Evolutionary conservation across 352 stramenopile genomes (phyloP).

Genomic region (Globisporangium camurandrum): DNA sequence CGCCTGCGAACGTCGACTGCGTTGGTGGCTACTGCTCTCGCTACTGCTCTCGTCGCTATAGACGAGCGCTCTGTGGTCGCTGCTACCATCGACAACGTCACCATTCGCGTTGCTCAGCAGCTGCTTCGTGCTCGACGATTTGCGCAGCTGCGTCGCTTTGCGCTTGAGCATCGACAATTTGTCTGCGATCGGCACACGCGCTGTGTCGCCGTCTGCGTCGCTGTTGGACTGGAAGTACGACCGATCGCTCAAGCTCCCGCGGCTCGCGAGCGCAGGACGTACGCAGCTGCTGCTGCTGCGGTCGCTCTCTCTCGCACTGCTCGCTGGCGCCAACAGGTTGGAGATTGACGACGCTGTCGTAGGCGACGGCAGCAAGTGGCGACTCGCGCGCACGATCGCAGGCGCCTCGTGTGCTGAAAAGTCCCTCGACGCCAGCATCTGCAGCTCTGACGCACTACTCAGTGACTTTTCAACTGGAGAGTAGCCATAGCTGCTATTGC

Average conservation of each 20-base stretch:
- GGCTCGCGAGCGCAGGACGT: neutral
- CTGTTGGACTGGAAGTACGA: conserved; percentile 21
- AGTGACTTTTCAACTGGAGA: conserved; percentile 23
- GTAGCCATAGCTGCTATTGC: neutral
- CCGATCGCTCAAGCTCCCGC: conserved; percentile 31
- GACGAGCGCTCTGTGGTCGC: neutral
- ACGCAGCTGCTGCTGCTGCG: no score
- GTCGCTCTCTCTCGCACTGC: no score
- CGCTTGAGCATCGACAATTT: conserved; percentile 55
- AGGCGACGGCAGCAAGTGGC: neutral
- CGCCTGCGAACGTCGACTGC: no score
- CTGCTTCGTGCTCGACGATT: conserved; percentile 35
- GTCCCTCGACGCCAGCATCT: conserved; percentile 19
- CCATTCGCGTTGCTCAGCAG: neutral
- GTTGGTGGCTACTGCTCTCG: neutral
- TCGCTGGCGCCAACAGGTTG: neutral
- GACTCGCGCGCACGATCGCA: conserved; percentile 2
- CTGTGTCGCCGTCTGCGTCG: neutral
- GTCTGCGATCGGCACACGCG: conserved; percentile 10
- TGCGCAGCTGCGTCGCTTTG: conserved; percentile 43
- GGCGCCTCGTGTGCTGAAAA: neutral
- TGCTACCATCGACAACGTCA: neutral
- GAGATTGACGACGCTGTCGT: neutral
- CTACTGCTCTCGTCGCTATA: neutral
- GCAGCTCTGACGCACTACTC: conserved; percentile 29